phyloP scores from a whole-genome alignment of 768 basidiomycete genomes.

The Suillus ampliporus region DNA sequence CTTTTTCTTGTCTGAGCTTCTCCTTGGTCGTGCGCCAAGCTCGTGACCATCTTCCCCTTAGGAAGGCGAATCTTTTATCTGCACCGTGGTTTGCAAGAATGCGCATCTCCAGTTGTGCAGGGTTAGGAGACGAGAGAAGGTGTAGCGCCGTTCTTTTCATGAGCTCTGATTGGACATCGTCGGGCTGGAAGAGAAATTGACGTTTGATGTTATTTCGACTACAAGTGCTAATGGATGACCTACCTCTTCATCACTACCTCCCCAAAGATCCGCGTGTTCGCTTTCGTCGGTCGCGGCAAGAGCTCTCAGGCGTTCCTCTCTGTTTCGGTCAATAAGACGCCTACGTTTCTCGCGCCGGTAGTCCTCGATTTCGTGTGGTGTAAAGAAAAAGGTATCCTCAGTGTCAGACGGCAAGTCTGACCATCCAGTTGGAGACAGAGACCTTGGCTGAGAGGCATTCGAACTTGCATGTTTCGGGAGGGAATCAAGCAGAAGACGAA shows the following conservation, averaged over 20 bases:
- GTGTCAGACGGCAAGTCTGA: constrained; percentile 84
- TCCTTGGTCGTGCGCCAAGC: constrained; percentile 66
- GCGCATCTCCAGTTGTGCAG: constrained; percentile 83
- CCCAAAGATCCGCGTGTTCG: constrained; percentile 59
- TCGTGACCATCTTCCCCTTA: constrained; percentile 75
- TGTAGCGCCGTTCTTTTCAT: constrained; percentile 80
- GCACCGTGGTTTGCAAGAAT: constrained; percentile 86
- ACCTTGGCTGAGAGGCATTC: background rate
- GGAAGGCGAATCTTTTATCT: constrained; percentile 81
- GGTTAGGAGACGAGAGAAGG: constrained; percentile 72
- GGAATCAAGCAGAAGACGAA: constrained; percentile 72
- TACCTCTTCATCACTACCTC: constrained; percentile 76
- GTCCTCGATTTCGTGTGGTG: constrained; percentile 67
- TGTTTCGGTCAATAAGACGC: constrained; percentile 57
- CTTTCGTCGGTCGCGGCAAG: constrained; percentile 47
- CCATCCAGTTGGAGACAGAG: constrained; percentile 70
- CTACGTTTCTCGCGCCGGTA: constrained; percentile 72
- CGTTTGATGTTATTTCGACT: background rate
- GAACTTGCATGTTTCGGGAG: constrained; percentile 33
- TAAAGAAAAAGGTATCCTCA: constrained; percentile 86
- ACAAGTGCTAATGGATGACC: background rate
- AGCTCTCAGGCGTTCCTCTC: constrained; percentile 71
- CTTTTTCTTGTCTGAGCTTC: constrained; percentile 40
- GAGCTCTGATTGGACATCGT: constrained; percentile 60
- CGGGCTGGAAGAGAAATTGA: constrained; percentile 49